Evolutionary conservation across 768 basidiomycete species (phyloP).

Genomic region (Phlebiopsis flavidoalba): DNA sequence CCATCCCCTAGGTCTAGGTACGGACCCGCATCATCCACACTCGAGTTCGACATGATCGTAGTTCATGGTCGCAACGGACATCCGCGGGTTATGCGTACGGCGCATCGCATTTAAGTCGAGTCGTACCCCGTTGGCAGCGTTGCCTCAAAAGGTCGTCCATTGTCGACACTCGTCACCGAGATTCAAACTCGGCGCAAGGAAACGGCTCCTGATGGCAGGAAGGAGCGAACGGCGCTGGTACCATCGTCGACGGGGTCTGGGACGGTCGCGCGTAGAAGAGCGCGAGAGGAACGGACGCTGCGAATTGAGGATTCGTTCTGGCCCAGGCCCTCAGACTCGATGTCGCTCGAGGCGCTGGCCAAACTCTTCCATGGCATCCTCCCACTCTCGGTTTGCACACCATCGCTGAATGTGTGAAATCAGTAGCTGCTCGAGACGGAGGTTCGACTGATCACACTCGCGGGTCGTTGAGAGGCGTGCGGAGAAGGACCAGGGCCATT

Average conservation of each 20-base stretch:
- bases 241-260: not conserved
- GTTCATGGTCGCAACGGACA: conserved; percentile 24
- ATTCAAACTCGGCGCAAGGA: not conserved
- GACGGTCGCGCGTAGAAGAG: no score
- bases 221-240: conserved; percentile 2
- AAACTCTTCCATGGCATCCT: not conserved
- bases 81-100: conserved; percentile 8
- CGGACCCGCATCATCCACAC: conserved; percentile 27
- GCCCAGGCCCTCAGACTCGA: not conserved
- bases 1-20: conserved; percentile 12
- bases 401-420: not conserved
- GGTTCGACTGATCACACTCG: not conserved
- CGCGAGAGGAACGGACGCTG: not conserved
- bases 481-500: conserved; percentile 21
- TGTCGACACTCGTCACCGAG: not conserved
- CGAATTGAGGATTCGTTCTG: no score
- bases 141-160: not conserved
- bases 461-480: not conserved
- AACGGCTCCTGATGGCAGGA: not conserved
- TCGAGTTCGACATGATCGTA: conserved; percentile 24
- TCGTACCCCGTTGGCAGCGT: not conserved
- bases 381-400: not conserved
- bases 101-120: not conserved
- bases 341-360: not conserved
- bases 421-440: not conserved